phyloP scores from a whole-genome alignment of 2,329 filamentous ascomycete species.

The Aspergillus sp. region DNA sequence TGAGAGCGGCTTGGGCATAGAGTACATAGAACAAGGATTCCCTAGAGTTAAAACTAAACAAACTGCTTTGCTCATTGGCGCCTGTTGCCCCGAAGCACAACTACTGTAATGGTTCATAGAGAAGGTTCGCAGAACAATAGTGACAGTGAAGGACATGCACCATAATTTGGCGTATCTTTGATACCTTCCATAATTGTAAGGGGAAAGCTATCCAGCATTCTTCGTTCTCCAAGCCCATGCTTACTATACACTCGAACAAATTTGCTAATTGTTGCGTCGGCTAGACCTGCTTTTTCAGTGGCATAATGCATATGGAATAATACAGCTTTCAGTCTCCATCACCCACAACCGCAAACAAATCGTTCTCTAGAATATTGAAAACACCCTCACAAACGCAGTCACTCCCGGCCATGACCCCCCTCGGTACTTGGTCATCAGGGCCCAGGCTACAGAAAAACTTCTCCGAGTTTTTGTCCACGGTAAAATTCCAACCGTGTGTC shows the following conservation, averaged over 20 bases:
- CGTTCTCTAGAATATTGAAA: not conserved
- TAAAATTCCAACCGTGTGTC: not conserved
- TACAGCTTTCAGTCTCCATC: not conserved
- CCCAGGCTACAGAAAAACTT: not conserved
- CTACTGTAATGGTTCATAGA: not conserved
- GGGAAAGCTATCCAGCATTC: not conserved
- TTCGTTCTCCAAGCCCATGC: not conserved
- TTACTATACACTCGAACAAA: not conserved
- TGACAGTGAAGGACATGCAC: not conserved
- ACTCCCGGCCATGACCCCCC: not conserved
- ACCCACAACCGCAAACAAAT: not conserved
- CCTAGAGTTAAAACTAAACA: not conserved
- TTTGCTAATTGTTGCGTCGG: not conserved
- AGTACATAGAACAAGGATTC: not conserved
- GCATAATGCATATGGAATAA: not conserved
- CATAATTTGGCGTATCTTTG: not conserved
- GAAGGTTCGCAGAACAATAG: not conserved
- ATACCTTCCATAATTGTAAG: not conserved
- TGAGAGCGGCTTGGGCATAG: not conserved
- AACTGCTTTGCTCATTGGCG: not conserved
- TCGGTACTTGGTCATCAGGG: not conserved
- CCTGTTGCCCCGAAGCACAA: not conserved
- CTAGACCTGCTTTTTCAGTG: not conserved
- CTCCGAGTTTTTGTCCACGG: not conserved
- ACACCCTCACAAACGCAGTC: not conserved